Percentiles rank a stretch among this genome's conserved stretches.
These are phyloP conservation scores for Chlamydomonas sp. DNA, from an alignment of 139 green algal genomes.

Conservation along the genomic window DNA sequence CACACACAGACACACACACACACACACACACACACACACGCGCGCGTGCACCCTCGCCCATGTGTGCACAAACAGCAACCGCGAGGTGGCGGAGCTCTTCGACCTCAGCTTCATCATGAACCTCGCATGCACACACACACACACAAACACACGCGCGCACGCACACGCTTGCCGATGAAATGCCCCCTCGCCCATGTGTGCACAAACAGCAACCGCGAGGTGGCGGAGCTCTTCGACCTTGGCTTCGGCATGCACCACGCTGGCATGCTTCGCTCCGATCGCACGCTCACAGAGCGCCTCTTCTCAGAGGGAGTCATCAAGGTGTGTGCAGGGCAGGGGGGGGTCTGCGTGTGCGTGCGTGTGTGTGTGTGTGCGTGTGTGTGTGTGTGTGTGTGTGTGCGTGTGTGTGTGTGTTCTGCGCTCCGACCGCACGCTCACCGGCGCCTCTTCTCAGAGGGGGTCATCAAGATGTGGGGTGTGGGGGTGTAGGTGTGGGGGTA, in stretches of 20 bases:
- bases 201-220: conserved; percentile 74
- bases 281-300: conserved; percentile 82
- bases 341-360: neutral
- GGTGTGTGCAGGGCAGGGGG: conserved; percentile 20
- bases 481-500: neutral
- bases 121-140: conserved; percentile 51
- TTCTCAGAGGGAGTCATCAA: conserved; percentile 84
- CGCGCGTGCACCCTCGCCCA: neutral
- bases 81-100: conserved; percentile 79
- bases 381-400: too few relatives aligned
- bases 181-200: neutral
- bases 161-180: conserved; percentile 8
- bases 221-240: conserved; percentile 72
- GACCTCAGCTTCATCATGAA: conserved; percentile 81
- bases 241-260: conserved; percentile 95
- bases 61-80: conserved; percentile 55
- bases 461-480: conserved; percentile 69
- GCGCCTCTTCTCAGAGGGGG: conserved; percentile 75
- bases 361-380: neutral
- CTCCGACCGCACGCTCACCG: conserved; percentile 78
- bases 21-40: conserved; percentile 2
- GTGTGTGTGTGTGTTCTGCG: conserved; percentile 98
- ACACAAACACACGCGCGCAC: conserved; percentile 11
- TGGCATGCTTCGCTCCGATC: conserved; percentile 92
- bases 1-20: neutral